Evolutionary conservation across 2,329 filamentous ascomycete species (phyloP).

Genomic region (Xylariaceae sp.): DNA sequence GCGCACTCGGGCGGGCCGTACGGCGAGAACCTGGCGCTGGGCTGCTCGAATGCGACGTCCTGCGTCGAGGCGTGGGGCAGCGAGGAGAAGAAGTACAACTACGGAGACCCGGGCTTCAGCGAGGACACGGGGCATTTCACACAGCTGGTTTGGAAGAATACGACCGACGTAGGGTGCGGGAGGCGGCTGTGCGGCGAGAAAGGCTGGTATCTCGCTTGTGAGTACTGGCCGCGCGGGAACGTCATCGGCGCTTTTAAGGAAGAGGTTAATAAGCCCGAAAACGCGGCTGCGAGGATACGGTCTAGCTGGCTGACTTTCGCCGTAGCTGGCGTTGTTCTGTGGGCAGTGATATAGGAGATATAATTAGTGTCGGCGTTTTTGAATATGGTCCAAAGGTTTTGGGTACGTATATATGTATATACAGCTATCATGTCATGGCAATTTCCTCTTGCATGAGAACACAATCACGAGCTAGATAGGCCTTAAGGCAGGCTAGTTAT

Average conservation of each 20-base stretch:
- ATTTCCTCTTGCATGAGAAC: no score
- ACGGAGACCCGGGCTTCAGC: constrained; percentile 59
- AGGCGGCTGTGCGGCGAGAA: constrained; percentile 48
- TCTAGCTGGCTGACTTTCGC: constrained; percentile 5
- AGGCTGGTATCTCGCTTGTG: constrained; percentile 69
- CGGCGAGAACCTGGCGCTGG: constrained; percentile 77
- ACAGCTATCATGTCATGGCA: no score
- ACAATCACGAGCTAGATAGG: no score
- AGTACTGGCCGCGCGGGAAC: constrained; percentile 73
- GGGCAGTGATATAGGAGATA: neutral
- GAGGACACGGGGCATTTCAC: constrained; percentile 73
- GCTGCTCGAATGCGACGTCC: constrained; percentile 64
- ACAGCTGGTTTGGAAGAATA: constrained; percentile 73
- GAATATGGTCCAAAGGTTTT: neutral
- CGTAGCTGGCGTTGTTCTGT: neutral
- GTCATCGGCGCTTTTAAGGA: constrained; percentile 58
- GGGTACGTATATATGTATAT: neutral
- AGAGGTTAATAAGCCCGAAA: constrained; percentile 45
- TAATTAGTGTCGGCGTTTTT: neutral
- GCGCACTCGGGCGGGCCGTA: constrained; percentile 65
- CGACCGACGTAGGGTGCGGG: constrained; percentile 63
- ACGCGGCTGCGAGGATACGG: neutral
- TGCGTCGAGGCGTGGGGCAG: constrained; percentile 71
- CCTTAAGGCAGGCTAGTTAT: no score
- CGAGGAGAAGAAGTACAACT: constrained; percentile 66